These are phyloP conservation scores for Hyparrhenia diplandra DNA, from an alignment of 176 grass and related monocot species.

Conservation along the genomic window DNA sequence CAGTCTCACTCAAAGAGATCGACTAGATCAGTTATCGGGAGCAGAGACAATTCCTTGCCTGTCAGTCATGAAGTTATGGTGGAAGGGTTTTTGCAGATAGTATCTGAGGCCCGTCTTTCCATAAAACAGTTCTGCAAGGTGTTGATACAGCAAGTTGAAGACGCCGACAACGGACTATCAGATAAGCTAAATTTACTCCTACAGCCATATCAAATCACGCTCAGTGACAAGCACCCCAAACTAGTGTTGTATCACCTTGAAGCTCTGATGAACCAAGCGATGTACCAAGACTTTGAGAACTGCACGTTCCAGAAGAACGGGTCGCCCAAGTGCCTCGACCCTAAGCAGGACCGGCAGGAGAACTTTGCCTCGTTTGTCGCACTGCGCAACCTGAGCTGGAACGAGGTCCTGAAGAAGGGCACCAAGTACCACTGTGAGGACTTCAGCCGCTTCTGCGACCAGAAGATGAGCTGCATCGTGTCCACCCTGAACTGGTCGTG, in stretches of 20 bases:
- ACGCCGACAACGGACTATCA: conserved; percentile 56
- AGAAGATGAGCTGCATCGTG: conserved; percentile 90
- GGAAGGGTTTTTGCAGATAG: conserved; percentile 93
- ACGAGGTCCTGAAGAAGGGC: conserved; percentile 87
- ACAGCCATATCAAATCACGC: conserved; percentile 50
- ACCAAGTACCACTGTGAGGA: conserved; percentile 80
- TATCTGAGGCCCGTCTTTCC: conserved; percentile 88
- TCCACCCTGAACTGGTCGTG: conserved; percentile 75
- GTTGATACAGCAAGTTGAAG: conserved; percentile 65
- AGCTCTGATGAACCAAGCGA: conserved; percentile 74
- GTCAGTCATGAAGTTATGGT: conserved; percentile 90
- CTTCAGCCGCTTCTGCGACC: conserved; percentile 84
- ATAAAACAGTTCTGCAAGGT: conserved; percentile 92
- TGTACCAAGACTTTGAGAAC: conserved; percentile 97
- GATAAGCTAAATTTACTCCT: conserved; percentile 69
- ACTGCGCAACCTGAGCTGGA: conserved; percentile 88
- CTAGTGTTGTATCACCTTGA: conserved; percentile 73
- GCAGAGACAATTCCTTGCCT: conserved; percentile 56
- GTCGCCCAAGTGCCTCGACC: conserved; percentile 60
- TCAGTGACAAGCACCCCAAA: conserved; percentile 50
- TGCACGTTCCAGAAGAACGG: conserved; percentile 79
- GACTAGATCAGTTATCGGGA: conserved; percentile 37
- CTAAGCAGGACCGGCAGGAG: conserved; percentile 58
- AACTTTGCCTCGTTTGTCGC: conserved; percentile 68
- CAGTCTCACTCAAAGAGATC: conserved; percentile 59